Base-by-base conservation (phyloP, 2,329 filamentous ascomycete species). In the Ophiostoma triangulosporum region DNA sequence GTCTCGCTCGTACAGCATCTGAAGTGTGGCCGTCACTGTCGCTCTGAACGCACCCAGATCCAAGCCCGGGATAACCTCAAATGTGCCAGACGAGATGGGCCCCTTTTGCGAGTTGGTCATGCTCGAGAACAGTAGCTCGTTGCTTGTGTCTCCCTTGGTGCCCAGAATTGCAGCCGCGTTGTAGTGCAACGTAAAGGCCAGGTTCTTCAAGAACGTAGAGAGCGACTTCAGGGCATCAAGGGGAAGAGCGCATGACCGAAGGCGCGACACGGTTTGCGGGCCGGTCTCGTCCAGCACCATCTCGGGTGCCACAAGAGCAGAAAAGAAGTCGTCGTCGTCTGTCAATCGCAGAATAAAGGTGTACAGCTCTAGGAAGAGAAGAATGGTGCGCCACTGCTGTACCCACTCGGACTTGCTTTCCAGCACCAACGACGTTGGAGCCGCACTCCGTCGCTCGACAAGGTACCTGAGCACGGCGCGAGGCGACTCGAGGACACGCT, bases 261-360 rank as follows among this genome's bases (percentile, higher is more conserved):
- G 73, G 52, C 71, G 73, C 51, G 73, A 76, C 7, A 46, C 11
- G 0, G 54, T 12, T 26, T 72, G 70, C 36, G 17, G 17, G 6
- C 22, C 46, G 4, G 1, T 7, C 11, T 22, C 20, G 6, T 33
- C 31, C 2, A 50, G 14, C 1, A 26, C 20, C 14, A 12, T 9
- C n/a, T 31, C 48, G 17, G 20, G 31, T 14, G 6, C 20, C 3
- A 14, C 32, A 1, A 50, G 31, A 4, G 48, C 74, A 54, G 80
- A 78, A 57, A 95, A 85, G 64, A 98, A 98, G 61, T 98, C 93
- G 60, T 97, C 91, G 58, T 98, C 93, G 60, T 98, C 93, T 65
- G 91, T 95, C 32, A 97, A 80, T 60, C 93, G 86, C 12, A 97
- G 72, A 2, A 96, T 81, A 64, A 97, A 97, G 2, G 86, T 88